phyloP scores from a whole-genome alignment of 2,329 filamentous ascomycete species.

The Pseudogymnoascus sp. region DNA sequence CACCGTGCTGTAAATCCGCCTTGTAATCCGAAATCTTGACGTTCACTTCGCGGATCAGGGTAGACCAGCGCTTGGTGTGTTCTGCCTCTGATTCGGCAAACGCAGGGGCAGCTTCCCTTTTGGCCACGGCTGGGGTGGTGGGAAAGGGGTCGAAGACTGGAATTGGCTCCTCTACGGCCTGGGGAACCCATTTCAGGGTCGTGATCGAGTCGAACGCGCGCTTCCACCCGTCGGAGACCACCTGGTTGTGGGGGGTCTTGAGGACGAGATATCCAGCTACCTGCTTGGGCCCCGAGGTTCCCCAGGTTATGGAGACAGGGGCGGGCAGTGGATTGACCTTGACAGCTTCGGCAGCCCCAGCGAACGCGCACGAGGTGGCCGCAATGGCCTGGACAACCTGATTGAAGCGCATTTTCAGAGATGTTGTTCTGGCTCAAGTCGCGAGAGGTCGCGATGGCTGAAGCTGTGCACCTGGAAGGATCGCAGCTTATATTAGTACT shows the following conservation, averaged over 20 bases:
- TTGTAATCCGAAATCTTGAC: conserved; percentile 39
- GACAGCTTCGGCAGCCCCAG: conserved; percentile 36
- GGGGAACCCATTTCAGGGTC: conserved; percentile 46
- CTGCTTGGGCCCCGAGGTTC: conserved; percentile 40
- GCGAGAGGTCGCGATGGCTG: background rate
- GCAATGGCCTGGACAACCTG: conserved; percentile 8
- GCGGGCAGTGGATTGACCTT: conserved; percentile 48
- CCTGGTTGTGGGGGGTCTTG: conserved; percentile 30
- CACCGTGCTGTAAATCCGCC: conserved; percentile 46
- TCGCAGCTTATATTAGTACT: conserved; percentile 5
- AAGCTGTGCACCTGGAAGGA: background rate
- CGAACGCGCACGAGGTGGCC: conserved; percentile 25
- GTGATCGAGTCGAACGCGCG: conserved; percentile 42
- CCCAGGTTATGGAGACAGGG: conserved; percentile 46
- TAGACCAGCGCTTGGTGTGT: conserved; percentile 24
- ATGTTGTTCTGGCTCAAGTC: conserved; percentile 1
- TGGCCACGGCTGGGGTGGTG: conserved; percentile 24
- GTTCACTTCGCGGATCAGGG: conserved; percentile 36
- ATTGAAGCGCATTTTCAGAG: conserved; percentile 17
- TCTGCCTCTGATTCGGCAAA: background rate
- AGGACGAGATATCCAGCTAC: conserved; percentile 34
- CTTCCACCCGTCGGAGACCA: conserved; percentile 42
- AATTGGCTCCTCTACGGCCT: conserved; percentile 45
- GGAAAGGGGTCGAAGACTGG: conserved; percentile 45
- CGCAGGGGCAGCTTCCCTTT: conserved; percentile 13